Evolutionary conservation across 202 grass and related monocot genomes (phyloP).

Genomic region (Eragrostis tef): DNA sequence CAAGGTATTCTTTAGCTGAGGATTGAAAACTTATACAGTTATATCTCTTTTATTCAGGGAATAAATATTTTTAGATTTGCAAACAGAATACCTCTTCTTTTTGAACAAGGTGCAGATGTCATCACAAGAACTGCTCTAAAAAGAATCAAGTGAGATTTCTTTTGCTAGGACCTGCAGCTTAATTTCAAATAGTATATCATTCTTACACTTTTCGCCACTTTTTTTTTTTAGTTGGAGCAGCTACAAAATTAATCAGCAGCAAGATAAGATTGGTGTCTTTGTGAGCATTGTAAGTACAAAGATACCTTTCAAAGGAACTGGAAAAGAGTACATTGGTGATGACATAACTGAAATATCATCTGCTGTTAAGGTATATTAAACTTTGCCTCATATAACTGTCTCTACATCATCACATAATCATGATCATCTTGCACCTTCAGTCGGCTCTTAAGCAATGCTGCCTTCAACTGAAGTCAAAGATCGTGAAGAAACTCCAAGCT

Average conservation of each 20-base stretch:
- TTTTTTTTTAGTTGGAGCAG: constrained; percentile 70
- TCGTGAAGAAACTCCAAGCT: constrained; percentile 90
- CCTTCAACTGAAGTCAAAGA: constrained; percentile 92
- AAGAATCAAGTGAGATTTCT: constrained; percentile 80
- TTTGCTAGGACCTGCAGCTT: not conserved
- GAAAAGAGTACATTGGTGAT: constrained; percentile 97
- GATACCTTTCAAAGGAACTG: constrained; percentile 97
- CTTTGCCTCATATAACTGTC: constrained; percentile 25
- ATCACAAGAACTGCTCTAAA: constrained; percentile 92
- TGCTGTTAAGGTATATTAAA: constrained; percentile 72
- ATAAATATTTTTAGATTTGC: constrained; percentile 97
- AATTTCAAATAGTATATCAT: constrained; percentile 8
- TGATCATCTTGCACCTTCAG: constrained; percentile 50
- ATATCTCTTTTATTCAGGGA: constrained; percentile 59
- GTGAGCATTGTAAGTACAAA: constrained; percentile 98
- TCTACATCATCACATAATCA: constrained; percentile 21
- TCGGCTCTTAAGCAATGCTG: constrained; percentile 86
- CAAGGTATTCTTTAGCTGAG: constrained; percentile 36
- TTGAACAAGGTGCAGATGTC: constrained; percentile 95
- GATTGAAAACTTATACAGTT: constrained; percentile 16
- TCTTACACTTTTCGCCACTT: constrained; percentile 15
- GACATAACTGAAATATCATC: constrained; percentile 91
- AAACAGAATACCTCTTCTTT: constrained; percentile 94
- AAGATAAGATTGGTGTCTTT: constrained; percentile 96
- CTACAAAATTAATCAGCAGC: constrained; percentile 93